These are phyloP conservation scores for Xylariaceae sp. DNA, from an alignment of 2,329 filamentous ascomycete species.

Conservation along the genomic window DNA sequence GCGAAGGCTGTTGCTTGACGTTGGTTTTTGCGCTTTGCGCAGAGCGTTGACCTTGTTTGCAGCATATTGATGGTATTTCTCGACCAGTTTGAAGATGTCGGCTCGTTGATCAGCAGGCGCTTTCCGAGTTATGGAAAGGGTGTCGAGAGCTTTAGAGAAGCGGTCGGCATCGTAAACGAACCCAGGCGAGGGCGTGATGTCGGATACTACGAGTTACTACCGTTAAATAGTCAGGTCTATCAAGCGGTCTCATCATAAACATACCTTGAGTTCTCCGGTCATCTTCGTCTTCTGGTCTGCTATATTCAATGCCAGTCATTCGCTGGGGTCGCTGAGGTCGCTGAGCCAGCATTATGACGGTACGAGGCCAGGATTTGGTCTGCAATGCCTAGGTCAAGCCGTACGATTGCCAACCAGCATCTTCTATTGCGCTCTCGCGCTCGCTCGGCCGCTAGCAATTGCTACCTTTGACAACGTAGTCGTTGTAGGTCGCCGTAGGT, in stretches of 20 bases:
- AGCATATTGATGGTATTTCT: conserved; percentile 67
- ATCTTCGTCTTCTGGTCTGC: conserved; percentile 23
- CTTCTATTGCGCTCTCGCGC: conserved; percentile 30
- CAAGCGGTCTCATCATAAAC: neutral
- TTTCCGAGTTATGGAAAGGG: conserved; percentile 64
- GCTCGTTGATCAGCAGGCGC: conserved; percentile 63
- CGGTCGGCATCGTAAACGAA: conserved; percentile 76
- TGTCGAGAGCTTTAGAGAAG: conserved; percentile 84
- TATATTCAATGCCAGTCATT: conserved; percentile 28
- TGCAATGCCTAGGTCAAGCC: conserved; percentile 30
- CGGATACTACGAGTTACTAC: conserved; percentile 27
- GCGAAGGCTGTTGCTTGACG: conserved; percentile 40
- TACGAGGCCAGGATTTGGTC: conserved; percentile 16
- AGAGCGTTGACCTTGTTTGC: conserved; percentile 52
- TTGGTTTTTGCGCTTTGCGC: conserved; percentile 49
- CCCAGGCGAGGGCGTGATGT: conserved; percentile 29
- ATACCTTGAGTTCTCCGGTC: conserved; percentile 32
- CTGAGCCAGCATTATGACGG: conserved; percentile 30
- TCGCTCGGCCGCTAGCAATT: conserved; percentile 8
- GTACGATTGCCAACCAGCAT: conserved; percentile 37
- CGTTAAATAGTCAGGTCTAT: neutral
- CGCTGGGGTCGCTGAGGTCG: conserved; percentile 25
- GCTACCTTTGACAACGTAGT: neutral
- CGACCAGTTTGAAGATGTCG: conserved; percentile 72
- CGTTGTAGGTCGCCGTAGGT: neutral